Conservation (phyloP, 2,329 filamentous ascomycete species). For the Coniella lustricola region DNA sequence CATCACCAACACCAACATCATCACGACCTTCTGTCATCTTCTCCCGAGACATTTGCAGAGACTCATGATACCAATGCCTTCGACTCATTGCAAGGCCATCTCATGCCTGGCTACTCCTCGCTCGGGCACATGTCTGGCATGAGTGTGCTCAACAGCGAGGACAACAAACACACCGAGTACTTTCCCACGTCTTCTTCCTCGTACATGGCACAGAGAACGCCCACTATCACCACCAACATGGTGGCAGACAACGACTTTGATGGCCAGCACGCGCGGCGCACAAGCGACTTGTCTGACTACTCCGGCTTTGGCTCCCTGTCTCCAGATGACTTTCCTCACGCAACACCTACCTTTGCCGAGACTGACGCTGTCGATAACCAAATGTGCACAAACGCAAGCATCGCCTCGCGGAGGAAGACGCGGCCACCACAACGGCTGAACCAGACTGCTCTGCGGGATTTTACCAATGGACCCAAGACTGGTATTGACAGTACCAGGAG, state of each 20-base stretch:
- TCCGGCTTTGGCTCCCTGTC: slow-evolving; percentile 23
- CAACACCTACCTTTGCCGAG: slow-evolving; percentile 21
- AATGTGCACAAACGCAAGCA: slow-evolving; percentile 43
- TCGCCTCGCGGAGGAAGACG: slow-evolving; percentile 45
- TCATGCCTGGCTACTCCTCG: slow-evolving; percentile 2
- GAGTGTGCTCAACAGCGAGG: neutral
- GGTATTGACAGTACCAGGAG: slow-evolving; percentile 40
- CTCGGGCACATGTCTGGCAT: slow-evolving; percentile 5
- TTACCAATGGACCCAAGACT: slow-evolving; percentile 39
- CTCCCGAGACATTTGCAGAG: slow-evolving; percentile 7
- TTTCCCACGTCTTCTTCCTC: slow-evolving; percentile 6
- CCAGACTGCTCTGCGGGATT: slow-evolving; percentile 37
- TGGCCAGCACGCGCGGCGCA: slow-evolving; percentile 11
- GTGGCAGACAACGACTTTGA: slow-evolving; percentile 14
- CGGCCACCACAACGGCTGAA: slow-evolving; percentile 43
- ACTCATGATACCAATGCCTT: slow-evolving; percentile 6
- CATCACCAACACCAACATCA: no score
- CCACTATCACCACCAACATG: slow-evolving; percentile 11
- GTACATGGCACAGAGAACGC: slow-evolving; percentile 9
- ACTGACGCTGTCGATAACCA: slow-evolving; percentile 37
- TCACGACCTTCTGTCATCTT: slow-evolving; percentile 7
- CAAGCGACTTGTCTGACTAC: slow-evolving; percentile 13
- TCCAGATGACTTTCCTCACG: slow-evolving; percentile 24
- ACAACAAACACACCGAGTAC: slow-evolving; percentile 8
- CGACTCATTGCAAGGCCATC: slow-evolving; percentile 5